Percentiles rank a stretch among this genome's conserved stretches.
Evolutionary conservation across 75 land plant genomes (phyloP).

Genomic region (Adiantum capillusveneris): DNA sequence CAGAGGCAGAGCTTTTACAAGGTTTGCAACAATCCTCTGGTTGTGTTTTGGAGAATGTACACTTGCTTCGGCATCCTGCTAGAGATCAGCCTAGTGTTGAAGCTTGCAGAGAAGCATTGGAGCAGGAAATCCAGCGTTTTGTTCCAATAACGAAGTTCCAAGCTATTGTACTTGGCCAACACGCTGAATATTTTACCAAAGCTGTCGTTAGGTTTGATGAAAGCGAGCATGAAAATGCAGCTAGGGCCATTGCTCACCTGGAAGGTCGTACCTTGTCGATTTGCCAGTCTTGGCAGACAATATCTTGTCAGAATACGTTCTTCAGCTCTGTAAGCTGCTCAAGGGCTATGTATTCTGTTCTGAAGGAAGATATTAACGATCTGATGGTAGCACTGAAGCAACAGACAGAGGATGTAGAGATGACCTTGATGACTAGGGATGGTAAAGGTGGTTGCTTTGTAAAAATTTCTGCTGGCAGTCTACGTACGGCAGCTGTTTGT

Average conservation of each 20-base stretch:
- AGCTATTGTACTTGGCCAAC: slow-evolving; percentile 40
- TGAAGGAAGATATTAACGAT: slow-evolving; percentile 36
- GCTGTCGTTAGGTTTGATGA: slow-evolving; percentile 69
- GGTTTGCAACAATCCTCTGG: slow-evolving; percentile 24
- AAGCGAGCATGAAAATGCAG: slow-evolving; percentile 63
- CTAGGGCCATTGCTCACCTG: slow-evolving; percentile 60
- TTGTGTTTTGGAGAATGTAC: slow-evolving; percentile 34
- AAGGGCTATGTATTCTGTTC: slow-evolving; percentile 33
- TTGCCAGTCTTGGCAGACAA: slow-evolving; percentile 66
- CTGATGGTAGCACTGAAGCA: slow-evolving; percentile 28
- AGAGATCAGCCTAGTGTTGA: slow-evolving; percentile 19
- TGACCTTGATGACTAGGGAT: slow-evolving; percentile 15
- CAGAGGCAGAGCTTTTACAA: slow-evolving; percentile 41
- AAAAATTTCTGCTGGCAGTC: slow-evolving; percentile 49
- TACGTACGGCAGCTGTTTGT: slow-evolving; percentile 52
- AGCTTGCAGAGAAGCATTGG: slow-evolving; percentile 41
- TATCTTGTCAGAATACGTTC: slow-evolving; percentile 51
- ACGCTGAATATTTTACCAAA: slow-evolving; percentile 30
- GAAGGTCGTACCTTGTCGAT: slow-evolving; percentile 53
- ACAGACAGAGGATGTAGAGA: slow-evolving; percentile 29
- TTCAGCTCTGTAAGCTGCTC: slow-evolving; percentile 53
- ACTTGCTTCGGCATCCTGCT: slow-evolving; percentile 39
- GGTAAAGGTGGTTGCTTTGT: slow-evolving; percentile 44
- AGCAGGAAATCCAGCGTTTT: slow-evolving; percentile 44
- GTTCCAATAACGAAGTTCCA: slow-evolving; percentile 31